Evolutionary conservation across 108 stramenopile genomes (phyloP).

Genomic region (Epithemia pelagica): DNA sequence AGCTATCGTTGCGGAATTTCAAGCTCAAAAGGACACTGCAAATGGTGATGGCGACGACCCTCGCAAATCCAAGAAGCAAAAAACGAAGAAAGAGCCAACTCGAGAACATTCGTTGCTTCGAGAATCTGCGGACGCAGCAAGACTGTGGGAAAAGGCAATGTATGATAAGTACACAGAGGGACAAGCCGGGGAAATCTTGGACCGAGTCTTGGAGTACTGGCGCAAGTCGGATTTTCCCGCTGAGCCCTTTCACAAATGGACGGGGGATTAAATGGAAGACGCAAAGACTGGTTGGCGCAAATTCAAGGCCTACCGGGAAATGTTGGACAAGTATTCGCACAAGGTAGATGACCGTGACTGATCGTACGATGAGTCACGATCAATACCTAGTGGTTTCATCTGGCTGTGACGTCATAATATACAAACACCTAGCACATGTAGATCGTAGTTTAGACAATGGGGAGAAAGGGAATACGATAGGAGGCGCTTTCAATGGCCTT

Average conservation of each 20-base stretch:
- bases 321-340: slow-evolving; percentile 11
- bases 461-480: too few relatives aligned
- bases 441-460: too few relatives aligned
- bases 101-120: slow-evolving; percentile 7
- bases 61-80: slow-evolving; percentile 8
- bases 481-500: too few relatives aligned
- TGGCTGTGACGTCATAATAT: too few relatives aligned
- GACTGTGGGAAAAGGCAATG: slow-evolving; percentile 8
- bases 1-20: slow-evolving; percentile 4
- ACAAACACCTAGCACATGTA: too few relatives aligned
- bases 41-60: slow-evolving; percentile 3
- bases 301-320: slow-evolving; percentile 1
- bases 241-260: slow-evolving; percentile 8
- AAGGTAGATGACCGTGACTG: too few relatives aligned
- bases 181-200: slow-evolving; percentile 8
- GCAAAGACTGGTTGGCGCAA: slow-evolving; percentile 8
- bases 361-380: too few relatives aligned
- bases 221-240: slow-evolving; percentile 6
- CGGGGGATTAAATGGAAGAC: slow-evolving; percentile 7
- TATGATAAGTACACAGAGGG: slow-evolving; percentile 6
- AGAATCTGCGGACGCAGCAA: slow-evolving; percentile 7
- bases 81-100: slow-evolving; percentile 9
- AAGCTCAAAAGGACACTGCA: slow-evolving; percentile 7
- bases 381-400: too few relatives aligned
- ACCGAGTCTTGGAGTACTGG: slow-evolving; percentile 7